These are phyloP conservation scores for Rhypophila decipiens DNA, from an alignment of 495 filamentous ascomycete genomes.

Conservation along the genomic window DNA sequence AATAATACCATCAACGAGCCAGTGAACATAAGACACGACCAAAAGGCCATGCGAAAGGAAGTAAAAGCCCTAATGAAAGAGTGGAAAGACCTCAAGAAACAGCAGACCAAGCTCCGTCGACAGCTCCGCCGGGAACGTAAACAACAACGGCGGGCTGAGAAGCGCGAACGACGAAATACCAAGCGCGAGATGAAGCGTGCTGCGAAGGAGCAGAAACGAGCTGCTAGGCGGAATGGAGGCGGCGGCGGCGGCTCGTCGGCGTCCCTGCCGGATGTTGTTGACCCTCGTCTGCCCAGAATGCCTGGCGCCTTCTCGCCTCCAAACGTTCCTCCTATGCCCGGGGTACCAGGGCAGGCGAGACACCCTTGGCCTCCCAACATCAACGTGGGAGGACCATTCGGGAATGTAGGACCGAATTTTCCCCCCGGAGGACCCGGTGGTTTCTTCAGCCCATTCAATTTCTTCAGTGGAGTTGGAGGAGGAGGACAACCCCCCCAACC, in stretches of 20 bases:
- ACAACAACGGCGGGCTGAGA: slow-evolving; percentile 23
- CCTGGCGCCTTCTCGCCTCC: background rate
- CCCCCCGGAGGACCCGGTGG: background rate
- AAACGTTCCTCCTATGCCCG: background rate
- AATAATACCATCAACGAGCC: slow-evolving; percentile 11
- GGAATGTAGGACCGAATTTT: background rate
- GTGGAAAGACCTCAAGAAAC: slow-evolving; percentile 35
- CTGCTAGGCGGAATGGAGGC: too few relatives aligned
- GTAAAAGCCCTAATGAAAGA: slow-evolving; percentile 30
- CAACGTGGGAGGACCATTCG: background rate
- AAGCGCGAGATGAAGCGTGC: slow-evolving; percentile 21
- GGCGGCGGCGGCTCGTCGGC: background rate
- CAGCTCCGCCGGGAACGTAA: slow-evolving; percentile 21
- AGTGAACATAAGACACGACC: slow-evolving; percentile 11
- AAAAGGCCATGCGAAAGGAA: slow-evolving; percentile 29
- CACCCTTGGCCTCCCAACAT: background rate
- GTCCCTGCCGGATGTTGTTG: background rate
- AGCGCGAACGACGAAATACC: slow-evolving; percentile 19
- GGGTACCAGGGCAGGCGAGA: background rate
- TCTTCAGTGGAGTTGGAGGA: background rate
- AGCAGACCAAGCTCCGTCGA: slow-evolving; percentile 25
- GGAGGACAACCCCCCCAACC: slow-evolving; percentile 1
- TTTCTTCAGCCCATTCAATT: background rate
- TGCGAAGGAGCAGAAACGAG: slow-evolving; percentile 10
- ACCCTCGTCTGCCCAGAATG: background rate